Evolutionary conservation across 2,329 filamentous ascomycete species (phyloP).

Genomic region (Thielaviopsis populi): DNA sequence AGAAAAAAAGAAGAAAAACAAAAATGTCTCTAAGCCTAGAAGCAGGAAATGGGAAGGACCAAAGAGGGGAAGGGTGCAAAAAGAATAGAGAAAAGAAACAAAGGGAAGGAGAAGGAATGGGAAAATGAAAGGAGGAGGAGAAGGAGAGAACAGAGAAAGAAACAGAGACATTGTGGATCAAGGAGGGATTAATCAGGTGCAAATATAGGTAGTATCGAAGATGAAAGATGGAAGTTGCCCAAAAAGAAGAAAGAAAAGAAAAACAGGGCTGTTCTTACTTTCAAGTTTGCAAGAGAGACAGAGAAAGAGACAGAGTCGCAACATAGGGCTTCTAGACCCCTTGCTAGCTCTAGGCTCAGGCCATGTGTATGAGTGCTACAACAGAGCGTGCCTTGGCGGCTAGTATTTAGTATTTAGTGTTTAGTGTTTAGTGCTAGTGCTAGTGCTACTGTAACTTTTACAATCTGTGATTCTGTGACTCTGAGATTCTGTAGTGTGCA

Average conservation of each 20-base stretch:
- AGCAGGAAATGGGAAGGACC: too few species aligned
- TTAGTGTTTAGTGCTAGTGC: background rate
- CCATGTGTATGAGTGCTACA: background rate
- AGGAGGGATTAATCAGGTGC: background rate
- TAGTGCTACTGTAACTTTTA: background rate
- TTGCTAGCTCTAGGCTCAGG: background rate
- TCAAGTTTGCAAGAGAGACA: too few species aligned
- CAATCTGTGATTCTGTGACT: constrained; percentile 3
- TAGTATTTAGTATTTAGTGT: background rate
- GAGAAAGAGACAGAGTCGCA: background rate
- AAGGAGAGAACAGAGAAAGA: background rate
- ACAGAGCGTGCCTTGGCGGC: background rate
- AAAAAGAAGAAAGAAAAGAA: background rate
- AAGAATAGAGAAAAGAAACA: background rate
- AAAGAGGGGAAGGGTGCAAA: background rate
- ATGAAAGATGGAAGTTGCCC: background rate
- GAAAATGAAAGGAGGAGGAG: background rate
- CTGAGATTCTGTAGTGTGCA: background rate
- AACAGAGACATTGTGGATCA: background rate
- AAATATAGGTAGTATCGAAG: background rate
- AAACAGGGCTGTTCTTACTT: background rate
- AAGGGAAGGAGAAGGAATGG: background rate
- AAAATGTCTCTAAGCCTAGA: too few species aligned
- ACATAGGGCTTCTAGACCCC: background rate
- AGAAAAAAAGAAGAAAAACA: too few species aligned